Base-by-base conservation (phyloP, 2,329 filamentous ascomycete genomes). In the Berkeleyomyces basicola region DNA sequence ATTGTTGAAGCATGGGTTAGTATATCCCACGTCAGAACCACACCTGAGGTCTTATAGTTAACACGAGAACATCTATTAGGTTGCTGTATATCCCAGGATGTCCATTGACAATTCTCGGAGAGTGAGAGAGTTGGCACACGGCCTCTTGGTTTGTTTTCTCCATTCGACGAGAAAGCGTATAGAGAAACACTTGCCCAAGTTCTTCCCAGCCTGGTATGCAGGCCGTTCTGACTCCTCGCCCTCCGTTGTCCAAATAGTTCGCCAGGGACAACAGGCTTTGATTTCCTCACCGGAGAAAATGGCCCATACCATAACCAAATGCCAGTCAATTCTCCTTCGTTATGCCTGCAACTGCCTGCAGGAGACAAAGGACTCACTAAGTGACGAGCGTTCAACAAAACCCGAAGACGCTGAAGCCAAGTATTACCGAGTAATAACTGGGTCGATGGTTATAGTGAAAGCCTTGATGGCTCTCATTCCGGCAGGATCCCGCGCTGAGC, bases 61-160 rank as follows among this genome's bases (percentile, higher is more conserved):
- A 51, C 37, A 51, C 51, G 43, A 47, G 37, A 36, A 61, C 33
- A 14, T 5, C 10, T 14, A 31, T 39, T 43, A 95, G 89, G 82
- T 88, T 67, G 86, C 87, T 76, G 75, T 95, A 63, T 99, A 95
- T 71, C 89, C 93, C 61, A 87, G 91, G 65, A 82, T 86, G 43
- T 93, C 92, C 16, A 95, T 97, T 74, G 92, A 97, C 72, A 89
- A 88, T 71, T 85, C 88, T 57, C 86, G 90, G 58, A 83, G 88
- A 65, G 92, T 96, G 42, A 88, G 93, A 66, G 91, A 96, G 72
- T 81, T 93, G 51, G 83, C 91, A 16, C 92, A 97, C 71, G 78
- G 74, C 9, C 72, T 95, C 33, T 90, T 95, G 69, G 75, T 78
- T 66, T 79, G 81, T 67, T 73, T 85, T 10, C 74, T 84, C 69